Conservation (phyloP, 2,329 filamentous ascomycete genomes). For the Xylaria hypoxylon region DNA sequence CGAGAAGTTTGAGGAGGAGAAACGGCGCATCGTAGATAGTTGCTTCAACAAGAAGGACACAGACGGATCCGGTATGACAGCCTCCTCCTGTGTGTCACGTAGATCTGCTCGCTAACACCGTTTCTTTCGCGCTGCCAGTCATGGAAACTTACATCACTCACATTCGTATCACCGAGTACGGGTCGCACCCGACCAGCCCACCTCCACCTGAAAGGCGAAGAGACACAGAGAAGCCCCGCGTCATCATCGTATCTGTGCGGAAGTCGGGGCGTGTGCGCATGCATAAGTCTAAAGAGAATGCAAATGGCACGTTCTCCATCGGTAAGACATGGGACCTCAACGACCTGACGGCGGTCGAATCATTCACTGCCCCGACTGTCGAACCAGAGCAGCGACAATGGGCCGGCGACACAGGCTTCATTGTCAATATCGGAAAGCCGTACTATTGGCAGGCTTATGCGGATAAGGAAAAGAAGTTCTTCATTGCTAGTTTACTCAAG, state of each 20-base stretch:
- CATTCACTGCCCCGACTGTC: slow-evolving; percentile 74
- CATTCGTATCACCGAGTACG: slow-evolving; percentile 90
- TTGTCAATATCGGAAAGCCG: slow-evolving; percentile 88
- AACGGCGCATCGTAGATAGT: slow-evolving; percentile 91
- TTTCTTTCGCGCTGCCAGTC: slow-evolving; percentile 59
- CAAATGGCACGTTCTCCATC: slow-evolving; percentile 93
- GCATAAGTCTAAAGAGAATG: slow-evolving; percentile 97
- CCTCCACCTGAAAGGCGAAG: slow-evolving; percentile 81
- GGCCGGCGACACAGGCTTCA: slow-evolving; percentile 86
- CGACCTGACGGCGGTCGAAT: slow-evolving; percentile 85
- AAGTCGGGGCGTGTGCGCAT: slow-evolving; percentile 93
- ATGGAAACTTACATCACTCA: slow-evolving; percentile 98
- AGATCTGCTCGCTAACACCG: slow-evolving; percentile 20
- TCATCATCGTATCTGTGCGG: slow-evolving; percentile 93
- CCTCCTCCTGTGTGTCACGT: slow-evolving; percentile 27
- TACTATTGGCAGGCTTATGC: slow-evolving; percentile 98
- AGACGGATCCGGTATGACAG: slow-evolving; percentile 81
- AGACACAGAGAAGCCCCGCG: slow-evolving; percentile 84
- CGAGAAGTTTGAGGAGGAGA: slow-evolving; percentile 96
- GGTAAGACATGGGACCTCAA: slow-evolving; percentile 99
- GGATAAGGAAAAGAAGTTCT: slow-evolving; percentile 97
- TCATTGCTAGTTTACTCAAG: slow-evolving; percentile 94
- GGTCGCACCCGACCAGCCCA: slow-evolving; percentile 82
- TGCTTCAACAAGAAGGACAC: slow-evolving; percentile 92
- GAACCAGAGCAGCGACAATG: slow-evolving; percentile 74